Conservation (phyloP, 2,329 filamentous ascomycete genomes). For the Ophiostoma piceae region DNA sequence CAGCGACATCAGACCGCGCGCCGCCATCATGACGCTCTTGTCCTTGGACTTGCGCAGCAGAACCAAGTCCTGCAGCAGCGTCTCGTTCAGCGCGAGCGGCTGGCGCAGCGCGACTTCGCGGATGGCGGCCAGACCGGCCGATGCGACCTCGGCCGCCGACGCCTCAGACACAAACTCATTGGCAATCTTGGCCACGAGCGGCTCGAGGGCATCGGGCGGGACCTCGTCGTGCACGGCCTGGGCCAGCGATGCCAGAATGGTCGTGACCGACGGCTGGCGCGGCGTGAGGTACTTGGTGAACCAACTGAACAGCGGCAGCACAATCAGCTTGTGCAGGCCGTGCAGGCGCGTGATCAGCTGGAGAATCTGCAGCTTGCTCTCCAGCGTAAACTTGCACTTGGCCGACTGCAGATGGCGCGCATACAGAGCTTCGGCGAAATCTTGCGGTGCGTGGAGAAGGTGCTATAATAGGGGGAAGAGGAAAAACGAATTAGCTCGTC, state of each 20-base stretch:
- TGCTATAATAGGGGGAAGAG: slow-evolving; percentile 42
- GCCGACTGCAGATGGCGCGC: slow-evolving; percentile 83
- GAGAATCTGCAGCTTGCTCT: slow-evolving; percentile 69
- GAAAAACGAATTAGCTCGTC: slow-evolving; percentile 7
- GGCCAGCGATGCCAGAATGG: slow-evolving; percentile 85
- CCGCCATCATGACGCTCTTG: slow-evolving; percentile 98
- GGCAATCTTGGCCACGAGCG: slow-evolving; percentile 87
- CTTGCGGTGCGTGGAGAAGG: slow-evolving; percentile 87
- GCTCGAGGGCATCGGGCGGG: slow-evolving; percentile 86
- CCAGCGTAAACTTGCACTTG: slow-evolving; percentile 77
- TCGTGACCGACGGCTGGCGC: slow-evolving; percentile 82
- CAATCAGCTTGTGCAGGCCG: slow-evolving; percentile 84
- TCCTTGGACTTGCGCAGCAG: slow-evolving; percentile 97
- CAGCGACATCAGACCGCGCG: slow-evolving; percentile 81
- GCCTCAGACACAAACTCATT: slow-evolving; percentile 98
- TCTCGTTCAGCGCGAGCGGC: slow-evolving; percentile 93
- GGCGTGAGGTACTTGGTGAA: slow-evolving; percentile 86
- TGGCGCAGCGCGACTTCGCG: slow-evolving; percentile 90
- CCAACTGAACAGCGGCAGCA: slow-evolving; percentile 91
- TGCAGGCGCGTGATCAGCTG: slow-evolving; percentile 88
- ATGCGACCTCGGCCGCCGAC: slow-evolving; percentile 80
- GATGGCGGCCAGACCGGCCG: slow-evolving; percentile 85
- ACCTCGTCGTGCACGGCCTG: slow-evolving; percentile 89
- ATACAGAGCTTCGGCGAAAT: slow-evolving; percentile 86
- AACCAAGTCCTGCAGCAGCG: slow-evolving; percentile 89